Base-by-base conservation (phyloP, 306 rosid genomes). In the Datisca glomerata region DNA sequence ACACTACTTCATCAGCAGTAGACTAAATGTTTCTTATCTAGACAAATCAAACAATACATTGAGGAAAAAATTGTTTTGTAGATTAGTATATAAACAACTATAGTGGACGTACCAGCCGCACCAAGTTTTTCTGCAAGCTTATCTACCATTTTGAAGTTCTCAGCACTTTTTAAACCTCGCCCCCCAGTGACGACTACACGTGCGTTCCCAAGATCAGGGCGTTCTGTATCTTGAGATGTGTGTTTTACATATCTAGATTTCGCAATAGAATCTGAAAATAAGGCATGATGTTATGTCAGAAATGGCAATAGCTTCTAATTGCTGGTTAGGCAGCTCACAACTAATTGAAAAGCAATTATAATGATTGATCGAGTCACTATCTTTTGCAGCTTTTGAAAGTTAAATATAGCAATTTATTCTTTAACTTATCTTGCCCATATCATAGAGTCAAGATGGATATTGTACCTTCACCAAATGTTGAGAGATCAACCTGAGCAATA, bases 181-280 rank as follows among this genome's bases (percentile, higher is more conserved):
- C 97, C 97, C 22, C 97, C 97, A 8, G 83, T 71, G 43, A 87
- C 49, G 15, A 87, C 94, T 56, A 82, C 29, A 36, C 68, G 74
- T 36, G 97, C 93, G 76, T 72, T 87, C 55, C 82, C 97, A 55
- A 87, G 97, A 70, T 82, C 94, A 40, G 97, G 97, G 17, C 73
- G 56, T 52, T 79, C 94, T 21, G 78, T 66, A 33, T 76, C 80
- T 47, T 70, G 94, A 44, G 80, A 63, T 21, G 89, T 67, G 41
- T 61, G 93, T 64, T 67, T 69, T 39, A 83, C 50, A 45, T 64
- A 82, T 61, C 76, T 71, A 34, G 96, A 87, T 62, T 74, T 79
- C 35, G 60, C 76, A 27, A 52, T n/a, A 53, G 67, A 43, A 53
- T 76, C 97, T 87, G 78, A 53, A 55, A 36, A 53, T 41, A 48